phyloP scores from a whole-genome alignment of 768 basidiomycete genomes.

The Agaricus subrufescens region DNA sequence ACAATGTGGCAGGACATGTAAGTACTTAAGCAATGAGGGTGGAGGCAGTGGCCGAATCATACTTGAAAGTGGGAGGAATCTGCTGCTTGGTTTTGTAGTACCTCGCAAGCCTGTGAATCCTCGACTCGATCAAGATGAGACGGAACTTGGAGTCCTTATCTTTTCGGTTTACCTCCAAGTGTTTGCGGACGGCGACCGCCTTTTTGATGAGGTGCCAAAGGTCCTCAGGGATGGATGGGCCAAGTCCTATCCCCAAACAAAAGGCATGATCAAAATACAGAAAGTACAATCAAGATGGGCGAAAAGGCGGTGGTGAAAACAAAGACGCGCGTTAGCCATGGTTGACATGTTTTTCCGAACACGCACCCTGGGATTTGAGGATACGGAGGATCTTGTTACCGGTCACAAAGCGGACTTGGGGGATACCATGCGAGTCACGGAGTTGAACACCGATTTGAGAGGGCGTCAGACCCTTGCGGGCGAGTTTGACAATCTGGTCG shows the following conservation, averaged over 20 bases:
- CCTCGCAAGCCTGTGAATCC: constrained; percentile 94
- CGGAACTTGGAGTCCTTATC: constrained; percentile 97
- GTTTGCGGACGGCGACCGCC: constrained; percentile 98
- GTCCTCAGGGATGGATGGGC: constrained; percentile 97
- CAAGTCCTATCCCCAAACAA: constrained; percentile 80
- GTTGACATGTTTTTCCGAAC: not conserved
- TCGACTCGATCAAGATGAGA: constrained; percentile 97
- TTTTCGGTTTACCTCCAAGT: constrained; percentile 95
- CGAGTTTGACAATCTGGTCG: constrained; percentile 96
- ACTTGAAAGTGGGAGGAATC: constrained; percentile 97
- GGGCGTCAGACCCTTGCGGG: constrained; percentile 95
- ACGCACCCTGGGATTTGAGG: constrained; percentile 88
- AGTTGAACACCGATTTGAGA: constrained; percentile 98
- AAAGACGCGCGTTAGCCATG: constrained; percentile 22
- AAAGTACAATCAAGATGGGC: constrained; percentile 12
- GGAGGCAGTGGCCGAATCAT: constrained; percentile 93
- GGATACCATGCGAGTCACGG: constrained; percentile 96
- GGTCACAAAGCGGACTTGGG: constrained; percentile 97
- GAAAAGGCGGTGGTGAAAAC: constrained; percentile 13
- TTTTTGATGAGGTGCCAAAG: constrained; percentile 99
- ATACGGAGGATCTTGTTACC: constrained; percentile 99
- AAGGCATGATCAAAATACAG: constrained; percentile 29
- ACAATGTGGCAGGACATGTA: constrained; percentile 3
- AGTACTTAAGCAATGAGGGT: constrained; percentile 74
- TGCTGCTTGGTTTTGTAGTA: constrained; percentile 99